phyloP scores from a whole-genome alignment of 306 rosid genomes.

The Adenanthera pavonina region DNA sequence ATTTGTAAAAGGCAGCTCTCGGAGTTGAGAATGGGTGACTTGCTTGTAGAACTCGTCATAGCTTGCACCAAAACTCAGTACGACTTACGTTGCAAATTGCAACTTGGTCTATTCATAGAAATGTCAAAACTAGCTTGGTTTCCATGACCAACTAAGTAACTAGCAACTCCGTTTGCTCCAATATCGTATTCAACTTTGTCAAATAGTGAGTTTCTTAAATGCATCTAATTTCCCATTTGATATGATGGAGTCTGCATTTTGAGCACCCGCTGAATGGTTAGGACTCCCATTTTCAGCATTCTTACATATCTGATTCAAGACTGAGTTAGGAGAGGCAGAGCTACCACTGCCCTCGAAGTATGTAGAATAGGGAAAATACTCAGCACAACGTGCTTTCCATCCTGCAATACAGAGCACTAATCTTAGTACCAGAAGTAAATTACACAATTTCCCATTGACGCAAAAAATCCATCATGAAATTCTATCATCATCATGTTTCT shows the following conservation, averaged over 20 bases:
- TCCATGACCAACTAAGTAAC: slow-evolving; percentile 32
- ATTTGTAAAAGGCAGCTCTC: slow-evolving; percentile 62
- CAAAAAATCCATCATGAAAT: background rate
- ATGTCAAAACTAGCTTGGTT: slow-evolving; percentile 42
- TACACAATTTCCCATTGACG: background rate
- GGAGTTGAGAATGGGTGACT: slow-evolving; percentile 39
- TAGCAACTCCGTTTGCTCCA: slow-evolving; percentile 26
- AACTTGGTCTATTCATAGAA: slow-evolving; percentile 31
- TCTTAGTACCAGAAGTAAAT: slow-evolving; percentile 2
- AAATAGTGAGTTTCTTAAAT: slow-evolving; percentile 64
- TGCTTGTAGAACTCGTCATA: slow-evolving; percentile 37
- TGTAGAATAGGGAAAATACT: slow-evolving; percentile 78
- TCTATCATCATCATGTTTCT: background rate
- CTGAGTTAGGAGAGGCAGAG: slow-evolving; percentile 75
- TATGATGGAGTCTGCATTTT: slow-evolving; percentile 50
- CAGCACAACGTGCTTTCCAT: slow-evolving; percentile 83
- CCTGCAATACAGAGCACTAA: slow-evolving; percentile 54
- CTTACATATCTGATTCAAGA: slow-evolving; percentile 53
- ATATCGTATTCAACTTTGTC: slow-evolving; percentile 37
- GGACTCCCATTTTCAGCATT: slow-evolving; percentile 63
- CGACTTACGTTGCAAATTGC: slow-evolving; percentile 44
- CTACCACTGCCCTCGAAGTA: slow-evolving; percentile 73
- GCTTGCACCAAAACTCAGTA: slow-evolving; percentile 45
- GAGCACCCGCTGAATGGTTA: slow-evolving; percentile 46
- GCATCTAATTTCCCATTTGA: slow-evolving; percentile 75